Evolutionary conservation across 768 basidiomycete genomes (phyloP).

Genomic region (Mrakia frigida): DNA sequence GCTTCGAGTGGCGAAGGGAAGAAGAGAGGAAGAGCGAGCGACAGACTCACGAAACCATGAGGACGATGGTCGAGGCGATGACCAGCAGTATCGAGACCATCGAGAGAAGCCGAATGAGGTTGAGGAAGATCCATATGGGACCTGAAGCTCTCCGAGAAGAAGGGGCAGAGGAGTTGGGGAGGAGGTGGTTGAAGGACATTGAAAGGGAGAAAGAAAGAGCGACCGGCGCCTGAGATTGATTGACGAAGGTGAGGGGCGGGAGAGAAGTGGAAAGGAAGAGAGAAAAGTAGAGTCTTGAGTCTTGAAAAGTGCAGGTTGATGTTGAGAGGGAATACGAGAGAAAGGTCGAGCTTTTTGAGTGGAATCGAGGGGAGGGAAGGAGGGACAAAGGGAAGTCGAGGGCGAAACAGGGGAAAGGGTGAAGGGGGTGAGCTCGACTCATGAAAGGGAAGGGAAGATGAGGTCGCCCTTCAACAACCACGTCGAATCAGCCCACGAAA

Average conservation of each 20-base stretch:
- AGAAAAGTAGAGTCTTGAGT: background rate
- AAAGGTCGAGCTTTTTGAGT: too few species aligned
- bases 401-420: background rate
- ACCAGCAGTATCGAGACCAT: slow-evolving; percentile 65
- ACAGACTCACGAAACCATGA: slow-evolving; percentile 35
- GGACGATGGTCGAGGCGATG: slow-evolving; percentile 59
- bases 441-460: too few species aligned
- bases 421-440: background rate
- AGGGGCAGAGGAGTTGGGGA: slow-evolving; percentile 2
- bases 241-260: background rate
- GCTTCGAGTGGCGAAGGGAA: slow-evolving; percentile 47
- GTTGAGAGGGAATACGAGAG: too few species aligned
- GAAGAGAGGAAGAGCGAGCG: slow-evolving; percentile 41
- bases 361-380: too few species aligned
- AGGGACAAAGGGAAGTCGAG: slow-evolving; percentile 17
- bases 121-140: slow-evolving; percentile 53
- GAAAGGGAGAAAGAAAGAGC: background rate
- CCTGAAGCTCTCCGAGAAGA: slow-evolving; percentile 35
- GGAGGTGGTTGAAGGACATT: background rate
- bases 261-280: background rate
- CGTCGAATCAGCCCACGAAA: too few species aligned
- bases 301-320: too few species aligned
- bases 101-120: slow-evolving; percentile 69
- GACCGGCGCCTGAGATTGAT: slow-evolving; percentile 2
- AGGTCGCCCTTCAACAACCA: too few species aligned